Conservation (phyloP, 352 stramenopile genomes). For the Thalassiosira oceanica region DNA sequence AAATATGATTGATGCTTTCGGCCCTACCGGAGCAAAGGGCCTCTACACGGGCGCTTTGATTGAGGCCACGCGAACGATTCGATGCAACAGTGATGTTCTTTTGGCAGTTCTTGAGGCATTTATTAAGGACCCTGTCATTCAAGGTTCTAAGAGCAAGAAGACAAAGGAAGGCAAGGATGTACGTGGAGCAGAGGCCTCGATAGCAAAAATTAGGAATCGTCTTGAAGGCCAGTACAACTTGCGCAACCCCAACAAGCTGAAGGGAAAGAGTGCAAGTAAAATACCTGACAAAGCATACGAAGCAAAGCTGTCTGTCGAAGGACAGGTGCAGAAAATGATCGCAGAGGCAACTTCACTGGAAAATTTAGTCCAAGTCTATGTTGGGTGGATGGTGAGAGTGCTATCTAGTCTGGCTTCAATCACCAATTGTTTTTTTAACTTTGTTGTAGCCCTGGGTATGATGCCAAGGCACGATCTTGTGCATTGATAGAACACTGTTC, state of each 20-base stretch:
- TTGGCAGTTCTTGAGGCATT: constrained; percentile 99
- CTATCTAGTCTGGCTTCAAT: constrained; percentile 50
- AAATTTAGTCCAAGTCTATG: constrained; percentile 83
- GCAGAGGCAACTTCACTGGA: constrained; percentile 77
- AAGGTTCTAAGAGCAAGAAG: constrained; percentile 72
- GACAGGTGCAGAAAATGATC: constrained; percentile 82
- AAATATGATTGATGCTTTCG: constrained; percentile 99
- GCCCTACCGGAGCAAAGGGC: constrained; percentile 93
- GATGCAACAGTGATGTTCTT: constrained; percentile 95
- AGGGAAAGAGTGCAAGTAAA: constrained; percentile 36
- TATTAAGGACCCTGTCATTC: constrained; percentile 95
- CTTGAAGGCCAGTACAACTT: constrained; percentile 82
- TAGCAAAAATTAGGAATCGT: constrained; percentile 75
- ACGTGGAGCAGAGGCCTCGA: constrained; percentile 55
- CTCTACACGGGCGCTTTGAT: constrained; percentile 91
- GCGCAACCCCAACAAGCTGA: constrained; percentile 77
- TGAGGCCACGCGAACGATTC: constrained; percentile 85
- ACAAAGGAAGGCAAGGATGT: constrained; percentile 14
- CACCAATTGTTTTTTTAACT: constrained; percentile 29
- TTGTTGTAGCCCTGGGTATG: constrained; percentile 49
- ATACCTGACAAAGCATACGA: constrained; percentile 53
- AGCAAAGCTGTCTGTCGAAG: constrained; percentile 78
- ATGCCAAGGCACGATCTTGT: constrained; percentile 41
- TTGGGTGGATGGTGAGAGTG: constrained; percentile 84
- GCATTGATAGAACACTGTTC: constrained; percentile 54